Evolutionary conservation across 2,329 filamentous ascomycete genomes (phyloP).

Genomic region (Akanthomyces muscarius): DNA sequence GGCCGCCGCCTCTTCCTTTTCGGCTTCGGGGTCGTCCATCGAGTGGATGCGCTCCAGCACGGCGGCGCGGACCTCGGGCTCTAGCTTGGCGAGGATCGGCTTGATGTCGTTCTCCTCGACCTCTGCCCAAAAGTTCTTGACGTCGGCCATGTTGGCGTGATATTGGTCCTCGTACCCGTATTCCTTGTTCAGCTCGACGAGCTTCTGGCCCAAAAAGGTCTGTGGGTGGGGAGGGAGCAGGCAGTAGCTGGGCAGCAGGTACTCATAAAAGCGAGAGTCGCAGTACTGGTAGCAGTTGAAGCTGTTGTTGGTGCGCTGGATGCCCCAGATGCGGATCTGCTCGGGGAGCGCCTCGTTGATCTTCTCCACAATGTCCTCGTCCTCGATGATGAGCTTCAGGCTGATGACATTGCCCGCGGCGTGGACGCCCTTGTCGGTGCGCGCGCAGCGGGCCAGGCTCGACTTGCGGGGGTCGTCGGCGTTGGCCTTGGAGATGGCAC

Average conservation of each 20-base stretch:
- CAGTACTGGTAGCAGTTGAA: conserved; percentile 96
- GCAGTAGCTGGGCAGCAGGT: conserved; percentile 88
- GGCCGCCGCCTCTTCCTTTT: conserved; percentile 21
- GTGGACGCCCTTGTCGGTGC: conserved; percentile 96
- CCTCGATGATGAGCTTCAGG: conserved; percentile 92
- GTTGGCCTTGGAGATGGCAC: conserved; percentile 94
- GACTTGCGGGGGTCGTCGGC: conserved; percentile 96
- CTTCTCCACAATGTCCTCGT: conserved; percentile 78
- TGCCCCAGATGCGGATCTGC: conserved; percentile 94
- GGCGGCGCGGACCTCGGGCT: conserved; percentile 58
- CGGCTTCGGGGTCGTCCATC: conserved; percentile 21
- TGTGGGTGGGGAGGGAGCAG: conserved; percentile 89
- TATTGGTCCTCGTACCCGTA: conserved; percentile 68
- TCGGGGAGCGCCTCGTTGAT: conserved; percentile 82
- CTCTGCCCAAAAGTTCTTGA: conserved; percentile 75
- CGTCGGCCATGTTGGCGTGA: conserved; percentile 67
- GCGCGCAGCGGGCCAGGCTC: conserved; percentile 85
- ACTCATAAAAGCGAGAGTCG: conserved; percentile 96
- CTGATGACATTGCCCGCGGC: conserved; percentile 94
- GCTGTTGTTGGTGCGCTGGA: conserved; percentile 79
- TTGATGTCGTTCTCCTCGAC: conserved; percentile 78
- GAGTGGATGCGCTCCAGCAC: conserved; percentile 60
- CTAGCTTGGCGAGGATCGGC: conserved; percentile 59
- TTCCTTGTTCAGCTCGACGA: conserved; percentile 74
- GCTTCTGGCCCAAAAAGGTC: conserved; percentile 77